Conservation (phyloP, 2,329 filamentous ascomycete genomes). For the Diaporthe eres region DNA sequence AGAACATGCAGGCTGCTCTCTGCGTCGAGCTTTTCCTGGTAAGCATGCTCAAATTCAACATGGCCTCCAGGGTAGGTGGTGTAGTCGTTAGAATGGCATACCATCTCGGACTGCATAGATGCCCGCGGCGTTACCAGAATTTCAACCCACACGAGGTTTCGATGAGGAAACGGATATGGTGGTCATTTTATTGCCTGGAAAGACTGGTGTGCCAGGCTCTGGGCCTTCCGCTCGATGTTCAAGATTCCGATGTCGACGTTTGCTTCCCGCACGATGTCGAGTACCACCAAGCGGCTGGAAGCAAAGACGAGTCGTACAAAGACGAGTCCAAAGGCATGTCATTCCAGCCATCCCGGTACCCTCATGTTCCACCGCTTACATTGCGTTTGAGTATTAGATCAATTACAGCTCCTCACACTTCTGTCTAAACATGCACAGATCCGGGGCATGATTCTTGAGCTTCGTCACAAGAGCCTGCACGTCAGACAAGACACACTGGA, state of each 20-base stretch:
- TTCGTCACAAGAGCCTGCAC: constrained; percentile 43
- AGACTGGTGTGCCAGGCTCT: constrained; percentile 69
- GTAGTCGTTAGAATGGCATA: constrained; percentile 68
- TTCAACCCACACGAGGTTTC: constrained; percentile 62
- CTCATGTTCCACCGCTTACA: not conserved
- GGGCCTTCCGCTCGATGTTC: constrained; percentile 67
- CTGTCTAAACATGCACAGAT: constrained; percentile 43
- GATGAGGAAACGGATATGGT: constrained; percentile 67
- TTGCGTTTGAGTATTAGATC: not conserved
- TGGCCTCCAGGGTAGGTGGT: constrained; percentile 69
- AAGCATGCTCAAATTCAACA: constrained; percentile 69
- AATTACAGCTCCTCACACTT: constrained; percentile 41
- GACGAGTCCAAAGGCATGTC: constrained; percentile 10
- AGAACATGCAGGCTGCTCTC: constrained; percentile 64
- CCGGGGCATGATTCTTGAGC: constrained; percentile 44
- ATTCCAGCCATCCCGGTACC: not conserved
- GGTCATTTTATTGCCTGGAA: constrained; percentile 69
- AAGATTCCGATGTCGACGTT: constrained; percentile 71
- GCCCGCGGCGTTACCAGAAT: constrained; percentile 65
- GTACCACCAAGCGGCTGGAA: constrained; percentile 1
- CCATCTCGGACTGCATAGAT: constrained; percentile 71
- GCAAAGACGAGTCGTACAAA: not conserved
- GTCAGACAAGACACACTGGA: constrained; percentile 42
- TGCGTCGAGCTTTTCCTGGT: constrained; percentile 68
- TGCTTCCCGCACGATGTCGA: constrained; percentile 53